Base-by-base conservation (phyloP, 1,284 basidiomycete species). In the Trichosporon asahii region DNA sequence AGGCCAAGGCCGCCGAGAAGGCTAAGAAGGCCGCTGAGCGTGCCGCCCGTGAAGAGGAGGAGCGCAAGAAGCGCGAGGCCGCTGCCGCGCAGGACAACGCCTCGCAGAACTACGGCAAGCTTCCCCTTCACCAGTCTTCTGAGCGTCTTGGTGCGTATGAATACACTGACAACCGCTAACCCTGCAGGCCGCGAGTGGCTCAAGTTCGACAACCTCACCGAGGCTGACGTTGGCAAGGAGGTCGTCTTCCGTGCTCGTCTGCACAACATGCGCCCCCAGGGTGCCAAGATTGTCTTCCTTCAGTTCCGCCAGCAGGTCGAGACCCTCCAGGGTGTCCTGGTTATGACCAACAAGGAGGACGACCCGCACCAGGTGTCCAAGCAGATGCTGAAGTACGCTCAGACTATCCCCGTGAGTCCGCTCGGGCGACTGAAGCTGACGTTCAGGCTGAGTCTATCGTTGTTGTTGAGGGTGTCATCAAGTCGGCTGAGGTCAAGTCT, bases 371-470 rank as follows among this genome's bases (percentile, higher is more conserved):
- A 90, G 76, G 88, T 99, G 18, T 98, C 94, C 74, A 97, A 95
- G 84, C 95, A 97, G 83, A 99, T 99, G 97, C 89, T 94, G 68
- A 98, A 96, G 84, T 99, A 92, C 91, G 89, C 91, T 18, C 89
- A 90, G 23, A 81, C 88, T 49, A 86, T 99, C 65, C 86, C 90
- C 44, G 79, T 79, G 66, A 75, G 57, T 61, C 14, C 18, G 79
- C 64, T 27, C 21, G 3, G n/a, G 35, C 8, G 14, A 46, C 64
- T 11, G 25, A 8, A 44, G 66, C 74, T 77, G 67, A 78, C 69
- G n/a, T 15, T 3, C 63, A 82, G 80, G 87, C 89, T 74, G 97
- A 99, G 85, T 93, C 92, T 70, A 95, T 99, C 76, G 92, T 99
- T 9, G 88, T 95, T 37, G 91, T 98, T 9, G 91, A 97, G 84